phyloP scores from a whole-genome alignment of 2,329 filamentous ascomycete species.

The Pseudogymnoascus sp. region DNA sequence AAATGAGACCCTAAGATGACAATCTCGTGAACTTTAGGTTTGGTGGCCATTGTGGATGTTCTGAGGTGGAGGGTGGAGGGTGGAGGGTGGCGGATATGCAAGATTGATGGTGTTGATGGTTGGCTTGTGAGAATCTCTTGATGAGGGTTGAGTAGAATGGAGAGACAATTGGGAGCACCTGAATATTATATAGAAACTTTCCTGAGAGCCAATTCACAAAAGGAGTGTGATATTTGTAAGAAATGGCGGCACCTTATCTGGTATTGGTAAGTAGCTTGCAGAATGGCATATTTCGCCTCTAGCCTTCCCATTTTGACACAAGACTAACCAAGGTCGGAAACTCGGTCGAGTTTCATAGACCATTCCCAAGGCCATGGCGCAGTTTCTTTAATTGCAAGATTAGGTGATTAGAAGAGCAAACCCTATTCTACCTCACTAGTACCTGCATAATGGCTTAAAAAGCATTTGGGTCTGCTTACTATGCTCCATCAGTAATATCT shows the following conservation, averaged over 20 bases:
- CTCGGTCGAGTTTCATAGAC: too few species aligned
- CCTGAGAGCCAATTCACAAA: neutral
- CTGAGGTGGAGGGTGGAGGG: neutral
- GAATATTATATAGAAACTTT: conserved; percentile 1
- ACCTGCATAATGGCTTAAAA: neutral
- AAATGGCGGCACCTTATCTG: neutral
- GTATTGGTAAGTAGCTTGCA: neutral
- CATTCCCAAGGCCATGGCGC: neutral
- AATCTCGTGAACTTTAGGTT: neutral
- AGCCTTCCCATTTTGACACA: neutral
- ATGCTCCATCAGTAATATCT: neutral
- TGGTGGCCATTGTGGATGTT: neutral
- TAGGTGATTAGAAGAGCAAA: neutral
- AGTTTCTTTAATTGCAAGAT: neutral
- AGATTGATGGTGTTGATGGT: neutral
- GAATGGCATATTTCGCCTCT: neutral
- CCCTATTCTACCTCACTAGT: neutral
- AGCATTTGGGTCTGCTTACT: neutral
- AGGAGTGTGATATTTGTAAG: neutral
- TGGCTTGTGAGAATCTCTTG: neutral
- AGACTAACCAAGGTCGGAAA: neutral
- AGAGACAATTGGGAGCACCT: neutral
- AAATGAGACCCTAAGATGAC: neutral
- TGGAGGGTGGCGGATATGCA: neutral
- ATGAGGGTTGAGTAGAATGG: neutral